Evolutionary conservation across 148 eudicot species (phyloP).

Genomic region (Pouteria glomerata): DNA sequence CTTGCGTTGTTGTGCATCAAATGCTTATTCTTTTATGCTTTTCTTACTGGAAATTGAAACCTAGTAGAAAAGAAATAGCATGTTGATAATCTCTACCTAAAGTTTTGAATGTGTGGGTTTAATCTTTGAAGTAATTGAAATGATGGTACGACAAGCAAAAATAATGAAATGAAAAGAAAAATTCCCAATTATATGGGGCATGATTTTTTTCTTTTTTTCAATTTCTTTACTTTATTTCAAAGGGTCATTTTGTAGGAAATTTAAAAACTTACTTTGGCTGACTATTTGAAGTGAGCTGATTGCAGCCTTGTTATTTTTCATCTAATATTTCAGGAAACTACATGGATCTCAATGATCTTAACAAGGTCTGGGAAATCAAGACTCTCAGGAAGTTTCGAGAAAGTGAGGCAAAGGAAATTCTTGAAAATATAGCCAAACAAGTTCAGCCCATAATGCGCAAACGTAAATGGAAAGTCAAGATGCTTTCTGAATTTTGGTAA

Average conservation of each 20-base stretch:
- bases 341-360: slow-evolving; percentile 65
- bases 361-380: slow-evolving; percentile 81
- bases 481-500: slow-evolving; percentile 86
- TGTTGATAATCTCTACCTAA: too few relatives aligned
- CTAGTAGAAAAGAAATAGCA: too few relatives aligned
- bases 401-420: slow-evolving; percentile 60
- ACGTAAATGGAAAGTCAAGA: slow-evolving; percentile 65
- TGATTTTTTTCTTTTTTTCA: background rate
- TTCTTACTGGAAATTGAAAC: too few relatives aligned
- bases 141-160: too few relatives aligned
- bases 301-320: background rate
- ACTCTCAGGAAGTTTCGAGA: slow-evolving; percentile 59
- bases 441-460: slow-evolving; percentile 82
- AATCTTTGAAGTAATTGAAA: too few relatives aligned
- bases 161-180: too few relatives aligned
- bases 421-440: slow-evolving; percentile 62
- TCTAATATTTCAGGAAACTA: slow-evolving; percentile 3
- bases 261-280: background rate
- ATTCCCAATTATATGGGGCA: background rate
- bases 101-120: too few relatives aligned
- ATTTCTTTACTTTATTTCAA: background rate
- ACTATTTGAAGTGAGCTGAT: background rate
- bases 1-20: too few relatives aligned
- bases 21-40: too few relatives aligned
- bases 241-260: background rate